Evolutionary conservation across 208 protist species (phyloP).

Genomic region (Crithidia brevicula): DNA sequence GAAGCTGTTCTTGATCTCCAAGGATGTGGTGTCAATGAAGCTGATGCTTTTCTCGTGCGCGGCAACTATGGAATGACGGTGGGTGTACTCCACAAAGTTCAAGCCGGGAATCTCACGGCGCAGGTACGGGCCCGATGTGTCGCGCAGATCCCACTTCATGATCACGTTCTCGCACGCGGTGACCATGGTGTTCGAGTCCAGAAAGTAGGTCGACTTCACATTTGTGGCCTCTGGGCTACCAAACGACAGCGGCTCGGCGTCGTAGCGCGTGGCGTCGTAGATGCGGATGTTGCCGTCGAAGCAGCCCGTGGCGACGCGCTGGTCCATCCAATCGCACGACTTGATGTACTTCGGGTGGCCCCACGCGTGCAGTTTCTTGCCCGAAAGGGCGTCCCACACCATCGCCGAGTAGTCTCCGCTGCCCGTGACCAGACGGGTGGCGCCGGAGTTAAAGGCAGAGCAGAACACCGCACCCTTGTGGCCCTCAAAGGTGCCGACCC

Average conservation of each 20-base stretch:
- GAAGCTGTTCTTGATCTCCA: conserved; percentile 81
- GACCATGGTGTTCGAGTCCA: conserved; percentile 85
- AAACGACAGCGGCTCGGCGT: conserved; percentile 77
- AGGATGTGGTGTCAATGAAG: conserved; percentile 84
- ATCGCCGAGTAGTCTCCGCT: conserved; percentile 95
- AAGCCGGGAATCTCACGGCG: conserved; percentile 82
- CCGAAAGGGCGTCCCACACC: conserved; percentile 93
- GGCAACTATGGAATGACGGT: conserved; percentile 77
- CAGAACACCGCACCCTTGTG: conserved; percentile 96
- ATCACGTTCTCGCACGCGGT: conserved; percentile 86
- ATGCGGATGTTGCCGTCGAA: conserved; percentile 92
- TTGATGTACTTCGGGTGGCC: conserved; percentile 95
- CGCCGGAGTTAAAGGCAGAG: conserved; percentile 85
- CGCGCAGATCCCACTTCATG: conserved; percentile 92
- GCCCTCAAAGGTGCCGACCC: conserved; percentile 96
- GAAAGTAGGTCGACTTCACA: conserved; percentile 88
- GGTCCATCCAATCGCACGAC: conserved; percentile 90
- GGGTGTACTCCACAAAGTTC: conserved; percentile 92
- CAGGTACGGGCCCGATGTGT: conserved; percentile 79
- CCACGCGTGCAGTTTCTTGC: conserved; percentile 90
- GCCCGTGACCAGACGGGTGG: conserved; percentile 89
- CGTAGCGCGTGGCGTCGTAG: conserved; percentile 88
- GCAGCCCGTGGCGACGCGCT: conserved; percentile 89
- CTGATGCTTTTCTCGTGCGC: conserved; percentile 89
- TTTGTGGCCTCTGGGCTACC: conserved; percentile 66